Conservation (phyloP, 768 basidiomycete species). For the Cantharellus anzutake region DNA sequence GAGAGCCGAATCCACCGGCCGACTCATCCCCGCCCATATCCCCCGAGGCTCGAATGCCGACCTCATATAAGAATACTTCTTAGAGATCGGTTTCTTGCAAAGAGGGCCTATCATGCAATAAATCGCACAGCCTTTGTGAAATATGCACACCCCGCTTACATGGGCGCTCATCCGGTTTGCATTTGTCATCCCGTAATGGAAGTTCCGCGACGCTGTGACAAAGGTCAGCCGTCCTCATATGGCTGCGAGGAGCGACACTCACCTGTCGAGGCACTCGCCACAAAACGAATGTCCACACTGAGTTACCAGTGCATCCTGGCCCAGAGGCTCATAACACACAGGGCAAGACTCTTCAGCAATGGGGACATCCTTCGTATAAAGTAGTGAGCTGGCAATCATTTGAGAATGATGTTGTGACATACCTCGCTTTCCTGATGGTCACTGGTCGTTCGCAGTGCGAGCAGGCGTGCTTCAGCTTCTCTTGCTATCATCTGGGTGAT, state of each 20-base stretch:
- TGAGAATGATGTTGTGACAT: background rate
- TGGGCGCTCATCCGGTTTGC: constrained; percentile 27
- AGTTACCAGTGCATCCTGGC: constrained; percentile 32
- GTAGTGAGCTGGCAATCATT: background rate
- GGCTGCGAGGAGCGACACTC: background rate
- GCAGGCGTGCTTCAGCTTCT: background rate
- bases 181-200: constrained; percentile 19
- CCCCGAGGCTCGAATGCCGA: constrained; percentile 35
- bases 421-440: constrained; percentile 30
- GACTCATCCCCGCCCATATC: background rate
- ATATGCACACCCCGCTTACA: constrained; percentile 25
- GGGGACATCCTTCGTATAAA: constrained; percentile 27
- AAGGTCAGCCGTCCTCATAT: background rate
- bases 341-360: constrained; percentile 34
- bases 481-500: constrained; percentile 16
- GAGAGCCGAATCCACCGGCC: constrained; percentile 17
- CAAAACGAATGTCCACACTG: constrained; percentile 46
- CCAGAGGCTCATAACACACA: constrained; percentile 42
- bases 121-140: background rate
- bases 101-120: constrained; percentile 27
- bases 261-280: constrained; percentile 34
- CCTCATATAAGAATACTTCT: constrained; percentile 31
- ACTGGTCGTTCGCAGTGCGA: constrained; percentile 23
- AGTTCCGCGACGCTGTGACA: constrained; percentile 28
- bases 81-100: constrained; percentile 34